Conservation (phyloP, 1,284 basidiomycete genomes). For the Sphaerobolus stellatus region DNA sequence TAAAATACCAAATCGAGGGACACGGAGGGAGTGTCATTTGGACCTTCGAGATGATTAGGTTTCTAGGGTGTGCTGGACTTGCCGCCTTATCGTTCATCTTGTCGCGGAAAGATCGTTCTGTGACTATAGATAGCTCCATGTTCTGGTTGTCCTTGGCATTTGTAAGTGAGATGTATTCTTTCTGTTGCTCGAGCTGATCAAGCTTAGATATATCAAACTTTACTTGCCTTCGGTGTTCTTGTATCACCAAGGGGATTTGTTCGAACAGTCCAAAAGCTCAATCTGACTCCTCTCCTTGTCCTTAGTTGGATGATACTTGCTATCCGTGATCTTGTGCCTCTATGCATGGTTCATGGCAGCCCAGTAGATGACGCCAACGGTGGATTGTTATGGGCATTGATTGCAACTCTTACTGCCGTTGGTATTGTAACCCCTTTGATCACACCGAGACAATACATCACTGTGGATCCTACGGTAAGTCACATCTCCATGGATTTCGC, state of each 20-base stretch:
- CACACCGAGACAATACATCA: slow-evolving; percentile 15
- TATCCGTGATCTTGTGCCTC: slow-evolving; percentile 17
- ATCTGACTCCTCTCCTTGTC: slow-evolving; percentile 17
- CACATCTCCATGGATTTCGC: neutral
- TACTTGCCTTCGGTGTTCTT: neutral
- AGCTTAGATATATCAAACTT: neutral
- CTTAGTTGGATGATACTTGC: slow-evolving; percentile 13
- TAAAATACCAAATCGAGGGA: neutral
- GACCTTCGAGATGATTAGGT: neutral
- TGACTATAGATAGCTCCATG: neutral
- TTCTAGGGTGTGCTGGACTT: neutral
- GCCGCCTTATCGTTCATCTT: neutral
- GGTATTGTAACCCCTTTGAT: slow-evolving; percentile 18
- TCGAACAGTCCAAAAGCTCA: neutral
- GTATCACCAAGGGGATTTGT: neutral
- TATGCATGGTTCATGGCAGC: slow-evolving; percentile 12
- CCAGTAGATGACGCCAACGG: slow-evolving; percentile 12
- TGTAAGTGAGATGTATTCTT: neutral
- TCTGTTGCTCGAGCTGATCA: neutral
- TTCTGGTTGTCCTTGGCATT: neutral
- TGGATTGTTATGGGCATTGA: slow-evolving; percentile 18
- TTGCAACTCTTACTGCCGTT: slow-evolving; percentile 15
- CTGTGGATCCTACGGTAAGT: slow-evolving; percentile 26
- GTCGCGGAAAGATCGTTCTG: neutral
- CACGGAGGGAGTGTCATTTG: neutral